These are phyloP conservation scores for Colletotrichum endophyticum DNA, from an alignment of 2,329 filamentous ascomycete genomes.

Conservation along the genomic window DNA sequence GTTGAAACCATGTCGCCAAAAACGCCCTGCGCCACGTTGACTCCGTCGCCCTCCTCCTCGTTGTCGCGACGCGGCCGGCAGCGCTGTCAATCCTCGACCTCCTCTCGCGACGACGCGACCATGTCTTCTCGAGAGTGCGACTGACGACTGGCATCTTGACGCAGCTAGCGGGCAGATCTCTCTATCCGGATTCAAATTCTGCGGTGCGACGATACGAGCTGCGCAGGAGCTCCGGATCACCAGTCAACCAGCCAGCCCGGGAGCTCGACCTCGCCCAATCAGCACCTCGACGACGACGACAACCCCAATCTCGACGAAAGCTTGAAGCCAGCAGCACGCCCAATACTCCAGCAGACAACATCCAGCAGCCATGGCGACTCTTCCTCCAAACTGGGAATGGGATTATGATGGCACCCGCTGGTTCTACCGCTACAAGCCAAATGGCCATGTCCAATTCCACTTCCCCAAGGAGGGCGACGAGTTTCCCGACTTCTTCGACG, in stretches of 20 bases:
- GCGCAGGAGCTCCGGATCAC: not conserved
- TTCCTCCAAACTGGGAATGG: slow-evolving; percentile 60
- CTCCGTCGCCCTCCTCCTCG: not conserved
- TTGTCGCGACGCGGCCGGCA: not conserved
- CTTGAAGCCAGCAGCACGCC: not conserved
- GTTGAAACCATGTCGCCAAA: slow-evolving; percentile 11
- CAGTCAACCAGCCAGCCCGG: not conserved
- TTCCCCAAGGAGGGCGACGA: slow-evolving; percentile 64
- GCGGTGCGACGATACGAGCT: not conserved
- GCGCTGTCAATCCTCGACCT: not conserved
- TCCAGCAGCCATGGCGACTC: slow-evolving; percentile 38
- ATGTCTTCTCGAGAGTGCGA: not conserved
- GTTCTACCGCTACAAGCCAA: slow-evolving; percentile 62
- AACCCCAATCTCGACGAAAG: not conserved
- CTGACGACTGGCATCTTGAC: not conserved
- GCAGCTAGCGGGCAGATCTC: not conserved
- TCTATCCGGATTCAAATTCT: not conserved
- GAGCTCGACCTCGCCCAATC: not conserved
- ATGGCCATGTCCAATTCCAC: slow-evolving; percentile 58
- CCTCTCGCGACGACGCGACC: not conserved
- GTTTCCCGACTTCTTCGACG: slow-evolving; percentile 55
- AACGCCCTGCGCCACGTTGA: slow-evolving; percentile 12
- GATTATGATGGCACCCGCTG: slow-evolving; percentile 64
- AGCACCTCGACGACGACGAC: not conserved
- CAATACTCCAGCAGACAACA: not conserved